Conservation (phyloP, 2,329 filamentous ascomycete species). For the Botryotinia narcissicola region DNA sequence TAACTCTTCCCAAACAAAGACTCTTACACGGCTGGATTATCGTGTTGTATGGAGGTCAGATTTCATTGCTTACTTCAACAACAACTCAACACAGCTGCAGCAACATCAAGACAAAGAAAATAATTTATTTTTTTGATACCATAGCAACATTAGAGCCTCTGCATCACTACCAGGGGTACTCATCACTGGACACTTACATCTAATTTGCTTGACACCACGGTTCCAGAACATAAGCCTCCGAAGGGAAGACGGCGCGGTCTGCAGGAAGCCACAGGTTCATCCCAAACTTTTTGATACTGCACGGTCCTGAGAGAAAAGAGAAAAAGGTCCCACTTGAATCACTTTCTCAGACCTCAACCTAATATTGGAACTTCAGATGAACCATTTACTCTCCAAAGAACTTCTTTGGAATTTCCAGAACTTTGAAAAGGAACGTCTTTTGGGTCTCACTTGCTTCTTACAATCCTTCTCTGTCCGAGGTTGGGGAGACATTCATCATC, state of each 20-base stretch:
- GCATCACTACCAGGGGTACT: slow-evolving; percentile 29
- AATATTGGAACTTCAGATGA: slow-evolving; percentile 34
- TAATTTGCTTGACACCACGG: slow-evolving; percentile 30
- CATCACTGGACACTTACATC: slow-evolving; percentile 33
- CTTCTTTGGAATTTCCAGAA: slow-evolving; percentile 36
- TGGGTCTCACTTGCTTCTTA: slow-evolving; percentile 29
- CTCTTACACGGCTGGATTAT: slow-evolving; percentile 24
- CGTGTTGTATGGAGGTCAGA: slow-evolving; percentile 14
- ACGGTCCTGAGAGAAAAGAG: slow-evolving; percentile 35
- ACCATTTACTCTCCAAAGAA: slow-evolving; percentile 29
- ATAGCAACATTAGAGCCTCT: slow-evolving; percentile 31
- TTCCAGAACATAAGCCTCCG: slow-evolving; percentile 34
- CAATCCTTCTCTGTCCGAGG: slow-evolving; percentile 19
- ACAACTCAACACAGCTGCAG: slow-evolving; percentile 7
- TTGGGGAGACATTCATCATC: slow-evolving; percentile 5
- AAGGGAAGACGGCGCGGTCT: slow-evolving; percentile 32
- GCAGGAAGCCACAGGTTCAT: slow-evolving; percentile 41
- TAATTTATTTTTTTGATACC: slow-evolving; percentile 7
- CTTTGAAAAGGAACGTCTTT: slow-evolving; percentile 25
- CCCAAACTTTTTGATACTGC: slow-evolving; percentile 36
- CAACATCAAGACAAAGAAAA: slow-evolving; percentile 19
- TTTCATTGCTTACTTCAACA: slow-evolving; percentile 25
- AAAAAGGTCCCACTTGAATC: slow-evolving; percentile 35
- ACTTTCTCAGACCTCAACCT: slow-evolving; percentile 31
- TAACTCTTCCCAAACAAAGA: slow-evolving; percentile 34